Percentiles rank a stretch among this genome's conserved stretches.
Conservation (phyloP, 2,329 filamentous ascomycete species). For the Elsinoe necatrix region DNA sequence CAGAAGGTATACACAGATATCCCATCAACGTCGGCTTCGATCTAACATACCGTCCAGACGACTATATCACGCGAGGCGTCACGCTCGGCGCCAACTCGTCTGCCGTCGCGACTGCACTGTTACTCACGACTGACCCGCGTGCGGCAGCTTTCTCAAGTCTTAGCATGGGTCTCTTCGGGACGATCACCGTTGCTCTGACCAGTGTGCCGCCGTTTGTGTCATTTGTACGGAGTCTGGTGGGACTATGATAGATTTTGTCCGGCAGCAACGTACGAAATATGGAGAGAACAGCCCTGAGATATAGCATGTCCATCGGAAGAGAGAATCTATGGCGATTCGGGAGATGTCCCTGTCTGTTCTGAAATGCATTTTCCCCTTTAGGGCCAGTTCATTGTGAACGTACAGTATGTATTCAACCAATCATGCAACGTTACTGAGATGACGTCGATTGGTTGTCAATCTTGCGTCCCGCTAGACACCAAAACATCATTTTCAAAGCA, state of each 20-base stretch:
- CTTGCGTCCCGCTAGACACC: neutral
- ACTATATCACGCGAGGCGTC: slow-evolving; percentile 56
- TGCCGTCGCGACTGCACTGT: slow-evolving; percentile 50
- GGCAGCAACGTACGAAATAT: neutral
- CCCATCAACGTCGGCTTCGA: neutral
- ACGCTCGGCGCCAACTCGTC: slow-evolving; percentile 54
- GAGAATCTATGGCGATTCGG: neutral
- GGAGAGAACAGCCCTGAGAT: too few relatives aligned
- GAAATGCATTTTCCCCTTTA: slow-evolving; percentile 4
- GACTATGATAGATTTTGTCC: slow-evolving; percentile 18
- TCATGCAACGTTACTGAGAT: slow-evolving; percentile 8
- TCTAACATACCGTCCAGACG: slow-evolving; percentile 36
- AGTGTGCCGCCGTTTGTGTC: slow-evolving; percentile 47
- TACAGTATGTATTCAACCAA: neutral
- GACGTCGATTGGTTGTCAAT: slow-evolving; percentile 11
- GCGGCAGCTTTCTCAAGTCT: slow-evolving; percentile 52
- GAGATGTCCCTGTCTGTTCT: neutral
- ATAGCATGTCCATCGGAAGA: neutral
- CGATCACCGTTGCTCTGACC: slow-evolving; percentile 51
- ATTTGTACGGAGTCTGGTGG: slow-evolving; percentile 43
- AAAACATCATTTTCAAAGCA: neutral
- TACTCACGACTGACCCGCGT: slow-evolving; percentile 49
- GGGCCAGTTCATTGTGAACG: neutral
- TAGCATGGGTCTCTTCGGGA: slow-evolving; percentile 54
- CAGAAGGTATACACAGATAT: slow-evolving; percentile 38